Percentiles rank a stretch among this genome's conserved stretches.
Conservation (phyloP, 208 protist species). For the Herpetomonas samuelpessoai region DNA sequence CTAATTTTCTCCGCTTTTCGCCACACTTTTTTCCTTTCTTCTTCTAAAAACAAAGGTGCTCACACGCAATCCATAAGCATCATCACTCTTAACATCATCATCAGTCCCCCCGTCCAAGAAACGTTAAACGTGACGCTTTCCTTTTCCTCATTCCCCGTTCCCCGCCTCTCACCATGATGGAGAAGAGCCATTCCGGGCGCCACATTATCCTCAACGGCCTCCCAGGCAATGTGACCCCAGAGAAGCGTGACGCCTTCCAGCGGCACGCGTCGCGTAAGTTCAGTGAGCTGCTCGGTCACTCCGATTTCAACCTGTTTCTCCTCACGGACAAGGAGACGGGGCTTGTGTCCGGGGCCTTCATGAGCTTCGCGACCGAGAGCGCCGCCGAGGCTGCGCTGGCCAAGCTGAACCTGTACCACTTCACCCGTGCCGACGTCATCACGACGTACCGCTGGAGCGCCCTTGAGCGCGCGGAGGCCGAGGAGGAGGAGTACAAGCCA, state of each 20-base stretch:
- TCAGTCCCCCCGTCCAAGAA: too few relatives aligned
- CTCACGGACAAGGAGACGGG: constrained; percentile 57
- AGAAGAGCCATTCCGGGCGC: constrained; percentile 34
- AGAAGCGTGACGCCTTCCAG: constrained; percentile 70
- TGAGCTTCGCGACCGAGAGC: constrained; percentile 62
- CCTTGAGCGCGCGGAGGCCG: constrained; percentile 44
- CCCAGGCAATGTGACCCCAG: constrained; percentile 82
- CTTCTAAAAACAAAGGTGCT: too few relatives aligned
- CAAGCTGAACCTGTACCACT: constrained; percentile 76
- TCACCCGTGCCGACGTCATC: constrained; percentile 73
- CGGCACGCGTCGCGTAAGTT: constrained; percentile 62
- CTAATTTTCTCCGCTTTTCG: too few relatives aligned
- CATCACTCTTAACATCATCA: too few relatives aligned
- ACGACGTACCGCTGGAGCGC: constrained; percentile 80
- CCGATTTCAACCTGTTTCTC: constrained; percentile 70
- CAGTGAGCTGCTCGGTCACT: constrained; percentile 59
- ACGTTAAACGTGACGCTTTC: too few relatives aligned
- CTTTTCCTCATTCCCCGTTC: too few relatives aligned
- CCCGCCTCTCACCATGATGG: too few relatives aligned
- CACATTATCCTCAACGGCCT: constrained; percentile 82
- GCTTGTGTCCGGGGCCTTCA: constrained; percentile 73
- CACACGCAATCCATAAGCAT: too few relatives aligned
- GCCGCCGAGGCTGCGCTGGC: constrained; percentile 79
- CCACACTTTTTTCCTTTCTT: too few relatives aligned
- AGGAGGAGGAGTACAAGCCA: constrained; percentile 66